These are phyloP conservation scores for Penicillium hesseltinei DNA, from an alignment of 2,329 filamentous ascomycete genomes.

Conservation along the genomic window DNA sequence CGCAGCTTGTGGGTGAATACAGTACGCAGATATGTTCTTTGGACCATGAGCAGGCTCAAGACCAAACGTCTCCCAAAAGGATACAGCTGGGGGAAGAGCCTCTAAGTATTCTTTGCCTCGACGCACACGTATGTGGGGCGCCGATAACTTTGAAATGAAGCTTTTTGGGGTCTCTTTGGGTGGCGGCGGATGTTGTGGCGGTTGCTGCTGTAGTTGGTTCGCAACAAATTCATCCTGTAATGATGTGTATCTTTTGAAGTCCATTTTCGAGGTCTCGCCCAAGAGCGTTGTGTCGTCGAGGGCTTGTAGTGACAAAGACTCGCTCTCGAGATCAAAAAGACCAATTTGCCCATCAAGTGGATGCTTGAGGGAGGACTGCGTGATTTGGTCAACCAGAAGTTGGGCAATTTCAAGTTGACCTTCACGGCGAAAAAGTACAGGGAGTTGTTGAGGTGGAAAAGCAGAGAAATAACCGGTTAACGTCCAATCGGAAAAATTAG, in stretches of 20 bases:
- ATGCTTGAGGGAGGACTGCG: constrained; percentile 45
- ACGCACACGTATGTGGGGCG: constrained; percentile 55
- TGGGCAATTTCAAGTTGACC: constrained; percentile 41
- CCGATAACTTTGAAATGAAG: constrained; percentile 45
- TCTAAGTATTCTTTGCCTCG: constrained; percentile 55
- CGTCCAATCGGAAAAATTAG: constrained; percentile 41
- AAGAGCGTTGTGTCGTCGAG: constrained; percentile 31
- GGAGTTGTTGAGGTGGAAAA: constrained; percentile 30
- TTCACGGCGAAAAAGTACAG: constrained; percentile 36
- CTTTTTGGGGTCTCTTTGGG: constrained; percentile 31
- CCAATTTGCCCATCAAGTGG: constrained; percentile 27
- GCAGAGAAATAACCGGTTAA: constrained; percentile 42
- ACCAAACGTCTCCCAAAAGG: constrained; percentile 62
- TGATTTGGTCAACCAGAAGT: constrained; percentile 44
- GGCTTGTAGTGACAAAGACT: constrained; percentile 24
- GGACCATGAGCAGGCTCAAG: constrained; percentile 55
- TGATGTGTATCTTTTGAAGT: constrained; percentile 38
- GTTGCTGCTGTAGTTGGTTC: constrained; percentile 17
- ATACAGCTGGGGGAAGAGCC: constrained; percentile 54
- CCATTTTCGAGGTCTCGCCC: constrained; percentile 33
- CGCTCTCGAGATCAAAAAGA: constrained; percentile 30
- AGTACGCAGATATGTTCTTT: constrained; percentile 59
- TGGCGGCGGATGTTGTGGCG: constrained; percentile 6
- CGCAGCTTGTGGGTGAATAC: constrained; percentile 53
- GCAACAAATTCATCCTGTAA: constrained; percentile 30